phyloP scores from a whole-genome alignment of 2,329 filamentous ascomycete species.

The Trichoderma breve region DNA sequence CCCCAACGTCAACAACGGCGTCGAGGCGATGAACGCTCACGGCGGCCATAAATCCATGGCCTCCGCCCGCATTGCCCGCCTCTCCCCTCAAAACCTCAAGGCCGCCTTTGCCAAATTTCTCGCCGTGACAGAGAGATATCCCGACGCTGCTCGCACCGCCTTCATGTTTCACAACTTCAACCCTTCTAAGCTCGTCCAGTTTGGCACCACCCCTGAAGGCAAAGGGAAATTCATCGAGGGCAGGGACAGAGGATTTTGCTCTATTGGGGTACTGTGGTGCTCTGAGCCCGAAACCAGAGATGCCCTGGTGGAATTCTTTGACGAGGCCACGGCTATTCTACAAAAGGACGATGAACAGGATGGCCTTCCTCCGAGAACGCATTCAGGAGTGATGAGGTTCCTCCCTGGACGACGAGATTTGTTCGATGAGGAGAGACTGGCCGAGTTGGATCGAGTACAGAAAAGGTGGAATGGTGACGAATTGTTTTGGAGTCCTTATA shows the following conservation, averaged over 20 bases:
- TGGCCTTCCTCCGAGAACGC: conserved; percentile 18
- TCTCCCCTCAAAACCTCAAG: conserved; percentile 23
- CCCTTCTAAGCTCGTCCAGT: conserved; percentile 16
- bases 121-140: conserved; percentile 23
- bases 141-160: conserved; percentile 21
- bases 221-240: conserved; percentile 24
- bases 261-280: conserved; percentile 21
- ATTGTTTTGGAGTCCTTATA: conserved; percentile 31
- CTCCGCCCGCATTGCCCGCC: conserved; percentile 25
- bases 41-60: conserved; percentile 33
- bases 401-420: conserved; percentile 25
- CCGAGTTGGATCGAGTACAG: conserved; percentile 25
- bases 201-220: not conserved
- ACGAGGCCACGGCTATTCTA: conserved; percentile 18
- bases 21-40: conserved; percentile 27
- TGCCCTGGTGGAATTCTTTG: conserved; percentile 8
- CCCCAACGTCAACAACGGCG: conserved; percentile 25
- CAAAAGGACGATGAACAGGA: conserved; percentile 20
- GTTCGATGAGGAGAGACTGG: conserved; percentile 22
- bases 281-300: conserved; percentile 18
- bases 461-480: conserved; percentile 27
- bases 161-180: conserved; percentile 25
- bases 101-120: conserved; percentile 28
- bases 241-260: conserved; percentile 24
- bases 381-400: conserved; percentile 27